A percentile compares a stretch with the other conserved stretches of the same genome.
Conservation (phyloP, 805 yeast genomes). For the Danielia reshetovae region DNA sequence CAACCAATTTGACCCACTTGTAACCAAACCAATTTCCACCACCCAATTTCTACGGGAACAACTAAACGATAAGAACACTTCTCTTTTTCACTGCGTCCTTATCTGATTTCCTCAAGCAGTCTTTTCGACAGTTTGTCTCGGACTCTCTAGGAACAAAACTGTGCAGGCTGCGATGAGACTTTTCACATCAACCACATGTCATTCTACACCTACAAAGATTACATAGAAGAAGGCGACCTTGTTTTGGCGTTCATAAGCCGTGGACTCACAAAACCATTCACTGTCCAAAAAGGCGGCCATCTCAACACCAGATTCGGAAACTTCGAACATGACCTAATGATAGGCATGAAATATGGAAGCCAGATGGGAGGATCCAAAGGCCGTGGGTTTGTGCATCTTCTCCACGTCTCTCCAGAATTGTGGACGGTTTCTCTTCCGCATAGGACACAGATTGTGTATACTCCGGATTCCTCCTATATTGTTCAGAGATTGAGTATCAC, state of each 20-base stretch:
- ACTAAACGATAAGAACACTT: no score
- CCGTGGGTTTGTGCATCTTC: constrained; percentile 77
- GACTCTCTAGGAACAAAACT: no score
- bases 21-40: no score
- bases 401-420: constrained; percentile 91
- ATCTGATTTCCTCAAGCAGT: no score
- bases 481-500: constrained; percentile 74
- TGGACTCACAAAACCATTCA: constrained; percentile 71
- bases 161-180: constrained; percentile 6
- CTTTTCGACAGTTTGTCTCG: no score
- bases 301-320: constrained; percentile 87
- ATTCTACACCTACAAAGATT: constrained; percentile 57
- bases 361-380: constrained; percentile 78
- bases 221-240: constrained; percentile 81
- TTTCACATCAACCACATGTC: constrained; percentile 28
- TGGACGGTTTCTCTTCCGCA: constrained; percentile 98
- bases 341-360: constrained; percentile 77
- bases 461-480: constrained; percentile 91
- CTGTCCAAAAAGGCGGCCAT: constrained; percentile 51
- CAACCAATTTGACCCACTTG: no score
- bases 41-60: no score
- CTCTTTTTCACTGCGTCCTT: no score
- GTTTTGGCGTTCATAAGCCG: constrained; percentile 85
- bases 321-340: constrained; percentile 79
- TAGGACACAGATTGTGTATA: constrained; percentile 94